phyloP scores from a whole-genome alignment of 2,329 filamentous ascomycete genomes.

The Beauveria sp. region DNA sequence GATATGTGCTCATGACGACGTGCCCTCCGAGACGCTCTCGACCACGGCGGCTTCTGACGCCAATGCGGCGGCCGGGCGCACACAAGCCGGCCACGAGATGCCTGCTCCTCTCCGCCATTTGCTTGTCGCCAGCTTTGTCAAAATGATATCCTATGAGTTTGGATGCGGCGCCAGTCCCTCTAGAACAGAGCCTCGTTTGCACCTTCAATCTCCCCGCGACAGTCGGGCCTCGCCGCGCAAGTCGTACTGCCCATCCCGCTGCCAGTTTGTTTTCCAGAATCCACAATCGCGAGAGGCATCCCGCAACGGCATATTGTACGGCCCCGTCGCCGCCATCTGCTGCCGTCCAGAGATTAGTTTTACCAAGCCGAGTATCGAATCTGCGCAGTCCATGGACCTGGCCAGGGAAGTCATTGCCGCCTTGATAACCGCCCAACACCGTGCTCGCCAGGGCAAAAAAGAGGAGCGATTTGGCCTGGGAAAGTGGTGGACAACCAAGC shows the following conservation, averaged over 20 bases:
- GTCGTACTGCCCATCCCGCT: conserved; percentile 52
- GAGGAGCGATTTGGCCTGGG: conserved; percentile 51
- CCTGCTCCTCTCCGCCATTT: conserved; percentile 50
- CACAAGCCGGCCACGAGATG: conserved; percentile 45
- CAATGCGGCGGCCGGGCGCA: conserved; percentile 28
- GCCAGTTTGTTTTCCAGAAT: conserved; percentile 52
- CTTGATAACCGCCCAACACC: conserved; percentile 56
- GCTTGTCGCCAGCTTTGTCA: conserved; percentile 52
- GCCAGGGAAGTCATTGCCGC: conserved; percentile 53
- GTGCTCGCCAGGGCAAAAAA: conserved; percentile 46
- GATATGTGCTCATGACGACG: conserved; percentile 14
- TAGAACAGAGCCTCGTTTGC: conserved; percentile 51
- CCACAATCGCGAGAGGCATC: conserved; percentile 53
- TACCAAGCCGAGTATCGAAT: conserved; percentile 29
- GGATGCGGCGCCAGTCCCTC: conserved; percentile 52
- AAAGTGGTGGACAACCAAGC: conserved; percentile 54
- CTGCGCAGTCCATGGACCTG: conserved; percentile 56
- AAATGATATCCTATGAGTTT: conserved; percentile 59
- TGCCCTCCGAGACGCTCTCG: conserved; percentile 8
- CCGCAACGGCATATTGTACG: conserved; percentile 51
- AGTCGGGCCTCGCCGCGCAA: conserved; percentile 26
- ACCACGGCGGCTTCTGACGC: conserved; percentile 8
- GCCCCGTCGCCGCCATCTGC: conserved; percentile 53
- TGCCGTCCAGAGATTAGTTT: conserved; percentile 49
- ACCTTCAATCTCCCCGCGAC: conserved; percentile 36